These are phyloP conservation scores for Smallanthus sonchifolius DNA, from an alignment of 129 eudicot genomes.

Conservation along the genomic window DNA sequence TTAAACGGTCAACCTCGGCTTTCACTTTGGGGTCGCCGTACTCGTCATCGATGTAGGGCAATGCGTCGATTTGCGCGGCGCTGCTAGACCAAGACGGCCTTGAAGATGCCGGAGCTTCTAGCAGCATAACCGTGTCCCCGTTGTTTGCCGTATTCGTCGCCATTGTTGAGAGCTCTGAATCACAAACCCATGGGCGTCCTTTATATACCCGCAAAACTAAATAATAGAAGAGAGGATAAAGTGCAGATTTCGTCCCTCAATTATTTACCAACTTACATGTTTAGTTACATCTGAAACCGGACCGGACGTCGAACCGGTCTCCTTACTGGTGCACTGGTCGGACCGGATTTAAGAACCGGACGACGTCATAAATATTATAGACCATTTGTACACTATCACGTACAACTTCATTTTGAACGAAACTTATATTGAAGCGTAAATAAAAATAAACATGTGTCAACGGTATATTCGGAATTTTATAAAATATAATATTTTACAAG, in stretches of 20 bases:
- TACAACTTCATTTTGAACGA: too few relatives aligned
- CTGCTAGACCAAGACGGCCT: conserved; percentile 55
- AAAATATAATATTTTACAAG: too few relatives aligned
- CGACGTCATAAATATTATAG: too few relatives aligned
- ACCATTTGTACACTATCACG: too few relatives aligned
- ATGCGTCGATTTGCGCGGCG: conserved; percentile 69
- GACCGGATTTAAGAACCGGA: too few relatives aligned
- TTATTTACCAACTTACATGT: too few relatives aligned
- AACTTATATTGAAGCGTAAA: too few relatives aligned
- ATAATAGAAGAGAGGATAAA: not conserved
- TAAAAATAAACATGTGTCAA: too few relatives aligned
- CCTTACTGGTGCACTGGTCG: too few relatives aligned
- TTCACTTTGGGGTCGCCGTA: conserved; percentile 69
- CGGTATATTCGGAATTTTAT: too few relatives aligned
- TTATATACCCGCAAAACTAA: not conserved
- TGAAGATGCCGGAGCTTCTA: conserved; percentile 72
- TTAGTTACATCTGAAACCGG: too few relatives aligned
- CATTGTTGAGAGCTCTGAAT: conserved; percentile 18
- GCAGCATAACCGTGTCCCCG: conserved; percentile 55
- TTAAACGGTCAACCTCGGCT: conserved; percentile 77
- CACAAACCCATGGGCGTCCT: not conserved
- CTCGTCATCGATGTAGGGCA: conserved; percentile 93
- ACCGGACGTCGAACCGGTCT: too few relatives aligned
- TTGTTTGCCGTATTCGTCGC: conserved; percentile 29
- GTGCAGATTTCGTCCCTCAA: not conserved